phyloP scores from a whole-genome alignment of 192 early-diverging fungal genomes.

The Linnemannia hyalina region DNA sequence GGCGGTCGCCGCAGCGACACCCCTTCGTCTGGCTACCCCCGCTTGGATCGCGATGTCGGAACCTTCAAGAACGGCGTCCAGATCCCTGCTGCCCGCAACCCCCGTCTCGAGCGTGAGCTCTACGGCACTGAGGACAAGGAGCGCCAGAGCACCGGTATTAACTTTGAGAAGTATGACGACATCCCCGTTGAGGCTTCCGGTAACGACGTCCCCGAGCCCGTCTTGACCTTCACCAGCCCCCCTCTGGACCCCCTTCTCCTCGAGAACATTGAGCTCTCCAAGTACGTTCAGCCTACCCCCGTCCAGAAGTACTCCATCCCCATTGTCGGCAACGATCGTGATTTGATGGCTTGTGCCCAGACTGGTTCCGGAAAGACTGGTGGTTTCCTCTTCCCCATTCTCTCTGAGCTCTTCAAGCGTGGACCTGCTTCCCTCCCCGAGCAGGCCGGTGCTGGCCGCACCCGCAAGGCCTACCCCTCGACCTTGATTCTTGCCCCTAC shows the following conservation, averaged over 20 bases:
- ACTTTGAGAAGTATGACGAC: slow-evolving; percentile 99
- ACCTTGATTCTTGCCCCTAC: slow-evolving; percentile 94
- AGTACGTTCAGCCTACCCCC: slow-evolving; percentile 92
- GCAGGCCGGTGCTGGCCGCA: slow-evolving; percentile 68
- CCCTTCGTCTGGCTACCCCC: slow-evolving; percentile 59
- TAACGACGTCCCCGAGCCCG: slow-evolving; percentile 73
- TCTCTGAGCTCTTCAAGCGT: slow-evolving; percentile 90
- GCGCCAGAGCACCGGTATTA: slow-evolving; percentile 91
- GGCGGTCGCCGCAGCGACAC: slow-evolving; percentile 52
- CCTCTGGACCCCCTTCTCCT: slow-evolving; percentile 88
- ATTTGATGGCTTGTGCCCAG: slow-evolving; percentile 99
- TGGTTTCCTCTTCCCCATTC: slow-evolving; percentile 97
- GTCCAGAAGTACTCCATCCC: slow-evolving; percentile 95
- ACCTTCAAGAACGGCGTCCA: slow-evolving; percentile 77
- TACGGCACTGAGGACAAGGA: slow-evolving; percentile 83
- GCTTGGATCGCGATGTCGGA: slow-evolving; percentile 58
- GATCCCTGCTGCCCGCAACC: slow-evolving; percentile 82
- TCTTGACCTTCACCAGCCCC: slow-evolving; percentile 68
- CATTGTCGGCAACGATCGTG: slow-evolving; percentile 84
- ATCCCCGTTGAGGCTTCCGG: slow-evolving; percentile 95
- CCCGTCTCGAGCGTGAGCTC: slow-evolving; percentile 84
- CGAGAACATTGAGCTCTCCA: slow-evolving; percentile 89
- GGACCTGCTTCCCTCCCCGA: slow-evolving; percentile 72
- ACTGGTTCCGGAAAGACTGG: slow-evolving; percentile 97
- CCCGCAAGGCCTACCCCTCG: slow-evolving; percentile 81